Evolutionary conservation across 2,329 filamentous ascomycete genomes (phyloP), one percentile per base, ranked within the genome.

Genomic region (Colletotrichum aenigma): DNA sequence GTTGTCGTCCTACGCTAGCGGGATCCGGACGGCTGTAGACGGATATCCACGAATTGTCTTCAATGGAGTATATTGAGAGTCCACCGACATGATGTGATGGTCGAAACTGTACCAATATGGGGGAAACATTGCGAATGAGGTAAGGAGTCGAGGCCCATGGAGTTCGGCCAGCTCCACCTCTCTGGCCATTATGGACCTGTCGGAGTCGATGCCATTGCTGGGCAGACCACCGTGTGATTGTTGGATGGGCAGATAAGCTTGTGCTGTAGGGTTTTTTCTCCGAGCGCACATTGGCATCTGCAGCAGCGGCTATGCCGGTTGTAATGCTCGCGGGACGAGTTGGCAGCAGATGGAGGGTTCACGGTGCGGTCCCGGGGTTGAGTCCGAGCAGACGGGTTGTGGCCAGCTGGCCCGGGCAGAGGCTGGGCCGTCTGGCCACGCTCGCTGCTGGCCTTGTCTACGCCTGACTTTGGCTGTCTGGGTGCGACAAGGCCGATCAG

Each of bases 1-100:
- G 30, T 32, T 43, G n/a, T 65, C 48, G 71, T 66, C 32, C 48
- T 48, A 74, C 58, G 9, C 32, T 43, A 58, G 38, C 64, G n/a
- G 30, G 26, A 52, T 64, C 34, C 70, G 70, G 70, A 65, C 36
- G 64, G 15, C 32, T 58, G 38, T 26, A 24, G 24, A 21, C 7
- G 21, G 28, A 74, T 60, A 58, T 74, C 71, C 71, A 74, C 71
- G 71, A 74, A 74, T 74, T 70, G 71, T 21, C 66, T 18, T 65
- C 34, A 6, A 66, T 60, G 48, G 13, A 48, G 38, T 26, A 48
- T 26, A 36, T 64, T 62, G 28, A 18, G 4, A 67, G 48, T n/a
- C 69, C 62, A 67, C 62, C 30, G 52, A 28, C 8, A 60, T 64
- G 26, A 69, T 28, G 28, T 60, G 18, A 65, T 52, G 52, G 26